Evolutionary conservation across 2,329 filamentous ascomycete genomes (phyloP).

Genomic region (Alternaria alternata): DNA sequence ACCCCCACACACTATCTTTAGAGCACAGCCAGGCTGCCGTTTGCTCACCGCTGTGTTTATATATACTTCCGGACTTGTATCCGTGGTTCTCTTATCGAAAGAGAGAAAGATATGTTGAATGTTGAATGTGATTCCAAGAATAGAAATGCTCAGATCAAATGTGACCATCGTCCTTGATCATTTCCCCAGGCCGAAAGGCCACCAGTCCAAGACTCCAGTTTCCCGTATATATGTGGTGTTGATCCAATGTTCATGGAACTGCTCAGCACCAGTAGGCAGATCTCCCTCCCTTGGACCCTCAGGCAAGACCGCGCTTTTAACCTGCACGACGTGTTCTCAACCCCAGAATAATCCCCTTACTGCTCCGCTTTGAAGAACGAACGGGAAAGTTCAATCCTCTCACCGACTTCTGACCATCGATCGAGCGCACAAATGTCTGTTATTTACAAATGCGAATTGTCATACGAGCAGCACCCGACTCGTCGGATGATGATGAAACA

Average conservation of each 20-base stretch:
- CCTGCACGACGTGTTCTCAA: background rate
- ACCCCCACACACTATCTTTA: constrained; percentile 1
- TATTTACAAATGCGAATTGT: background rate
- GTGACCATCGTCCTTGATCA: constrained; percentile 1
- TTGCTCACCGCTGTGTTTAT: background rate
- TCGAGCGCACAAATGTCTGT: background rate
- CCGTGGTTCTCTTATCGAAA: background rate
- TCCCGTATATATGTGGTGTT: background rate
- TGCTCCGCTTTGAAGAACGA: background rate
- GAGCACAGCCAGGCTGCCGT: background rate
- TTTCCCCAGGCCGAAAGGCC: background rate
- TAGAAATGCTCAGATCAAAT: background rate
- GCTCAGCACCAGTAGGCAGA: background rate
- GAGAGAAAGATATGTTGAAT: background rate
- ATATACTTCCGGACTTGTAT: constrained; percentile 9
- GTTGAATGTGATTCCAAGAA: constrained; percentile 5
- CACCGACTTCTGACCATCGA: background rate
- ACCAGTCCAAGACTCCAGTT: background rate
- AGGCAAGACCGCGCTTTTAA: background rate
- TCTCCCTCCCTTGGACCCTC: background rate
- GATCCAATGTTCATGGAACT: background rate
- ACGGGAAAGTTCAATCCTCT: background rate
- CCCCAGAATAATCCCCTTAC: background rate
- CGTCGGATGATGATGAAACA: constrained; percentile 14
- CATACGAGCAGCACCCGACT: background rate